Percentiles rank a stretch among this genome's conserved stretches.
phyloP scores from a whole-genome alignment of 352 stramenopile species.

The Phytophthora fragariaefolia region DNA sequence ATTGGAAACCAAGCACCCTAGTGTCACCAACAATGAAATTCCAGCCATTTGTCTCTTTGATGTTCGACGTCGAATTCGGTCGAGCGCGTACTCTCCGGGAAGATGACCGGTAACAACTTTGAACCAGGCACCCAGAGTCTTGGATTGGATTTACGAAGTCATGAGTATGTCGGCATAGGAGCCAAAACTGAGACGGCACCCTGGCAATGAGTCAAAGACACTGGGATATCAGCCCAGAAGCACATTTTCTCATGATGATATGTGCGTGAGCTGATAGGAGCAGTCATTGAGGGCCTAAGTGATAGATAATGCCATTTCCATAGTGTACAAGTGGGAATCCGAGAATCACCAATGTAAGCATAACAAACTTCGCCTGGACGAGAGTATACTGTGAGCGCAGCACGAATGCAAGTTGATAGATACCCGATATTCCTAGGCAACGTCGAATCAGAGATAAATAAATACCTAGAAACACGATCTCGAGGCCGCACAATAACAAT shows the following conservation, averaged over 20 bases:
- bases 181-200: too few species aligned
- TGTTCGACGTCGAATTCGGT: slow-evolving; percentile 16
- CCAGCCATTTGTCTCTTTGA: background rate
- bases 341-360: slow-evolving; percentile 19
- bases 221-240: too few species aligned
- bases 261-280: too few species aligned
- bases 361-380: slow-evolving; percentile 27
- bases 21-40: slow-evolving; percentile 19
- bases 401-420: slow-evolving; percentile 26
- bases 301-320: slow-evolving; percentile 24
- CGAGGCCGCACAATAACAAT: slow-evolving; percentile 6
- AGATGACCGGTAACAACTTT: slow-evolving; percentile 10
- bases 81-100: slow-evolving; percentile 40
- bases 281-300: background rate
- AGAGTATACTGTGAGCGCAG: slow-evolving; percentile 17
- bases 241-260: too few species aligned
- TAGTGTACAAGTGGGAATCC: slow-evolving; percentile 23
- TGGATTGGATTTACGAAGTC: background rate
- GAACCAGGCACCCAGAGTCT: background rate
- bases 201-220: too few species aligned
- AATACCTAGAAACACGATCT: slow-evolving; percentile 7
- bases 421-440: background rate
- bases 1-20: slow-evolving; percentile 26
- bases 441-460: slow-evolving; percentile 13
- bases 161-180: too few species aligned